Percentiles rank a stretch among this genome's conserved stretches.
Evolutionary conservation across 345 rosid genomes (phyloP).

Genomic region (Rubroshorea leprosula): DNA sequence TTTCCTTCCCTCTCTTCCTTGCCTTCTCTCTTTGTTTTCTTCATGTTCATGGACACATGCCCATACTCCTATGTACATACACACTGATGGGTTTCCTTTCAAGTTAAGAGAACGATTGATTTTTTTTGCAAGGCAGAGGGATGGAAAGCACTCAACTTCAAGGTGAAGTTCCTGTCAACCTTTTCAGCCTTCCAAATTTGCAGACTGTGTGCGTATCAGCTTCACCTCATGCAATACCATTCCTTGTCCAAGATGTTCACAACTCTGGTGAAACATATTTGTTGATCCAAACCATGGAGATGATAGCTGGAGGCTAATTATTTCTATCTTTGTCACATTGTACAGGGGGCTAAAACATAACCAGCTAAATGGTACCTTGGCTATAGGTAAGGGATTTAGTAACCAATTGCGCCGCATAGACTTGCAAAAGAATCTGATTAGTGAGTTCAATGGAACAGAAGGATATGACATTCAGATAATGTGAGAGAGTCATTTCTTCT

Average conservation of each 20-base stretch:
- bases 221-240: not conserved
- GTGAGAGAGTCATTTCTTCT: constrained; percentile 31
- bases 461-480: constrained; percentile 24
- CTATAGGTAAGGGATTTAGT: constrained; percentile 40
- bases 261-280: not conserved
- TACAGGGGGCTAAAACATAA: constrained; percentile 50
- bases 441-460: constrained; percentile 14
- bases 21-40: too few species aligned
- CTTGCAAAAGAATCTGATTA: constrained; percentile 45
- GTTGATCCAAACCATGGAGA: not conserved
- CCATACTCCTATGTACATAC: too few species aligned
- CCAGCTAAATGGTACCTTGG: constrained; percentile 43
- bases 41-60: too few species aligned
- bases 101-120: not conserved
- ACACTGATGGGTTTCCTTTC: not conserved
- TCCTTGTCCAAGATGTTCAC: not conserved
- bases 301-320: too few species aligned
- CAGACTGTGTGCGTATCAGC: constrained; percentile 59
- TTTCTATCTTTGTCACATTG: not conserved
- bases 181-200: constrained; percentile 53
- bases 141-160: constrained; percentile 45
- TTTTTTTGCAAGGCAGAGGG: constrained; percentile 34
- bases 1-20: not conserved
- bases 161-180: constrained; percentile 46
- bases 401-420: constrained; percentile 45